Base-by-base conservation (phyloP, 371 early-diverging fungal species). In the Syncephalis fuscata region DNA sequence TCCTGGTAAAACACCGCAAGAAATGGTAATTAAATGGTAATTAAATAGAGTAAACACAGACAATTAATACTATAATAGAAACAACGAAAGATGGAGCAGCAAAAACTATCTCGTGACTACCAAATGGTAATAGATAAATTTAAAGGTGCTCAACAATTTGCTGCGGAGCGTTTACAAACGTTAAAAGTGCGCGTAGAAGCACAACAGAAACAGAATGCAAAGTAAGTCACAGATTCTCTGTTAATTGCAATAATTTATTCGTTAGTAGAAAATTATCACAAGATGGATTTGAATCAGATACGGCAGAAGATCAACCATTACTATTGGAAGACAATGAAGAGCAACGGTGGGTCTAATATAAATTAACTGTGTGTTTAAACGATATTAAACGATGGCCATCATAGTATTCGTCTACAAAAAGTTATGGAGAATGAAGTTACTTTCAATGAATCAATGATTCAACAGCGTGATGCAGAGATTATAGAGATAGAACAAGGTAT, bases 381-480 rank as follows among this genome's bases (percentile, higher is more conserved):
- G n/a, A n/a, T n/a, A n/a, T n/a, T n/a, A n/a, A n/a, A n/a, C n/a
- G n/a, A n/a, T n/a, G n/a, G n/a, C n/a, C 32, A 11, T 32, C 11
- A 32, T 32, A 32, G 32, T 32, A 32, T 32, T 32, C 32, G 32
- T 7, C 11, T 32, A 32, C 32, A 32, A 32, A 4, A 41, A 41
- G 21, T 16, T 5, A 19, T 93, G 22, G 94, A 93, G 48, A 82
- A 84, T 54, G 91, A 94, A 52, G 66, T 95, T 19, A 86, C 86
- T 58, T 92, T 80, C 61, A 94, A 94, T 60, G 91, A 93, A 56
- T 68, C 79, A 0, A 55, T 95, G 41, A 95, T 97, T 53, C 67
- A 72, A 8, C 94, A 97, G 59, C 80, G 96, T 14, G 98, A 97
- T 56, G 74, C 73, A 27, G 96, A 92, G 51, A 80, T 97, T 16